Percentiles rank a stretch among this genome's conserved stretches.
Conservation (phyloP, 2,329 filamentous ascomycete species). For the Pseudocercospora crystallina region DNA sequence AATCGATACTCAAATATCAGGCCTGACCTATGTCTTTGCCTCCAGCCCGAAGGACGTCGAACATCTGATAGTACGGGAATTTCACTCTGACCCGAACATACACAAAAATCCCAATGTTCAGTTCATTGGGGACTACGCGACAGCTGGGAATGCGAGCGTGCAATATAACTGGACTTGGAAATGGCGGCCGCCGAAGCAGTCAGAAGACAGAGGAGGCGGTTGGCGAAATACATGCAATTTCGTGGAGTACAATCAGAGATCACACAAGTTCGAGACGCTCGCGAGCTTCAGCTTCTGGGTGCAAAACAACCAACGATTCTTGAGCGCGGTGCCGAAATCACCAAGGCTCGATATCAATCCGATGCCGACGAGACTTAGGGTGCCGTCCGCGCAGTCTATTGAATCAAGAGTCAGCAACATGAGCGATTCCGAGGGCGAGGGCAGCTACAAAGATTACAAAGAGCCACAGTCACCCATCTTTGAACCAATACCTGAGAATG, state of each 20-base stretch:
- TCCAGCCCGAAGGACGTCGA: conserved; percentile 85
- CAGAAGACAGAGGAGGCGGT: conserved; percentile 81
- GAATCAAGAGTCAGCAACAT: conserved; percentile 72
- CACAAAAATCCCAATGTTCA: conserved; percentile 97
- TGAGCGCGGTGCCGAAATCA: conserved; percentile 52
- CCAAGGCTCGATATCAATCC: conserved; percentile 59
- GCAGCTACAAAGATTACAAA: conserved; percentile 42
- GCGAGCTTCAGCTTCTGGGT: conserved; percentile 96
- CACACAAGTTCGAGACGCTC: conserved; percentile 82
- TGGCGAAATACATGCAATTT: conserved; percentile 98
- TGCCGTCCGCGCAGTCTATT: conserved; percentile 83
- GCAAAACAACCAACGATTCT: conserved; percentile 54
- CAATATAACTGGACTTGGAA: conserved; percentile 96
- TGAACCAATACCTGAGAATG: conserved; percentile 50
- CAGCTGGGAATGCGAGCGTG: conserved; percentile 76
- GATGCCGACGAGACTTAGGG: conserved; percentile 64
- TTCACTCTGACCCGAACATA: conserved; percentile 93
- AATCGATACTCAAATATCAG: conserved; percentile 76
- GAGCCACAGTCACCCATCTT: conserved; percentile 50
- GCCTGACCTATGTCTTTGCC: conserved; percentile 88
- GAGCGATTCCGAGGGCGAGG: conserved; percentile 64
- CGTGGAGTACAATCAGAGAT: conserved; percentile 93
- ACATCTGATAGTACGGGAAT: conserved; percentile 89
- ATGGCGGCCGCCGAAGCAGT: conserved; percentile 83
- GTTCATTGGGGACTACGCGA: conserved; percentile 87